A percentile compares a stretch with the other conserved stretches of the same genome.
These are phyloP conservation scores for Talaromyces sp. DNA, from an alignment of 2,329 filamentous ascomycete genomes.

Conservation along the genomic window DNA sequence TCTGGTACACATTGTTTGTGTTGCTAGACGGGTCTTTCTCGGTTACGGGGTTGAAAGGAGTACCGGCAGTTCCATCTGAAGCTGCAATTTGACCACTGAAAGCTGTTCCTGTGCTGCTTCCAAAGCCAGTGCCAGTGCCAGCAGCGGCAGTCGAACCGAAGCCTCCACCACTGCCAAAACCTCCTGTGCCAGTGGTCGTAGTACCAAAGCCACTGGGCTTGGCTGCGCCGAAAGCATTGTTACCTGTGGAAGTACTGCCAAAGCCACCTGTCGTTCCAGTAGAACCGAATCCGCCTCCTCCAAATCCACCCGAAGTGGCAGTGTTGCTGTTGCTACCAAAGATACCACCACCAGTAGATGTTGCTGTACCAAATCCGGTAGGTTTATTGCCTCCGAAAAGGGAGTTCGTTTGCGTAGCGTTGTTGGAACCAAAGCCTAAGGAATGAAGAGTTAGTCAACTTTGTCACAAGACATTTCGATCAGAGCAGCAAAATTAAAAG, in stretches of 20 bases:
- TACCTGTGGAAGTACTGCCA: conserved; percentile 13
- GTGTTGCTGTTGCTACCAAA: conserved; percentile 32
- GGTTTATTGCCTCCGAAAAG: conserved; percentile 10
- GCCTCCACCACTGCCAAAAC: conserved; percentile 22
- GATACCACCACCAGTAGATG: conserved; percentile 15
- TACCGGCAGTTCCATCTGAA: conserved; percentile 40
- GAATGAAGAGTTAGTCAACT: conserved; percentile 9
- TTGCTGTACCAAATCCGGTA: conserved; percentile 7
- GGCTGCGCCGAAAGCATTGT: conserved; percentile 19
- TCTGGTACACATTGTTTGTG: conserved; percentile 43
- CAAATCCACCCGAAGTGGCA: conserved; percentile 29
- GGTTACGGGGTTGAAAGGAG: conserved; percentile 38
- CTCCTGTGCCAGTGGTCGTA: conserved; percentile 15
- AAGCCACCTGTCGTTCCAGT: conserved; percentile 20
- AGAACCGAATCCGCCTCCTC: conserved; percentile 26
- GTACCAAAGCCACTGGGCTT: conserved; percentile 23
- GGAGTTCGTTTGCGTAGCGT: conserved; percentile 23
- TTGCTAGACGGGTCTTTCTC: conserved; percentile 38
- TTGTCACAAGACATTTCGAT: conserved; percentile 13
- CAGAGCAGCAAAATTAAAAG: neutral
- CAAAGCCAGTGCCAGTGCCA: conserved; percentile 25
- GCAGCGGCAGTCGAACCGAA: conserved; percentile 17
- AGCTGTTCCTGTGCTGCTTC: conserved; percentile 36
- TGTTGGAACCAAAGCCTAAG: conserved; percentile 33
- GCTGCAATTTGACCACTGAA: conserved; percentile 34